Evolutionary conservation across 768 basidiomycete species (phyloP).

Genomic region (Russula vinacea): DNA sequence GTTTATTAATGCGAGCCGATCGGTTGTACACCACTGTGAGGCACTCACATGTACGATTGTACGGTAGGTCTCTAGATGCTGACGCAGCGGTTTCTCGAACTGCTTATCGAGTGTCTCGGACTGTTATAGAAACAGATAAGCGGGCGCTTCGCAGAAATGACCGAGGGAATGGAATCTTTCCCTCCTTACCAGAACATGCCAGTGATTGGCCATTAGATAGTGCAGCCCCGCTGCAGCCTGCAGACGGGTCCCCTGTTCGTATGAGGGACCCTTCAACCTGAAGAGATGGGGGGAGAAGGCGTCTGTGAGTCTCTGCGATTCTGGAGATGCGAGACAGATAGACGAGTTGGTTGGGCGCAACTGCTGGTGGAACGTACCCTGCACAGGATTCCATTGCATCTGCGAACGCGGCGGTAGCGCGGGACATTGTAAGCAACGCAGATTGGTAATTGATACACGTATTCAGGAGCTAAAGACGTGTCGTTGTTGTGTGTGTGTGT

Average conservation of each 20-base stretch:
- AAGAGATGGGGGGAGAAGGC: not conserved
- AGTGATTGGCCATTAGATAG: conserved; percentile 88
- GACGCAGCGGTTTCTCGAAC: conserved; percentile 86
- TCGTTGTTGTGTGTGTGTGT: not conserved
- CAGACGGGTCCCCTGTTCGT: conserved; percentile 76
- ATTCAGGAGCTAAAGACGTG: conserved; percentile 57
- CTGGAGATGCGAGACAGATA: not conserved
- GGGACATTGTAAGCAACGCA: conserved; percentile 76
- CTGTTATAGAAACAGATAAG: conserved; percentile 39
- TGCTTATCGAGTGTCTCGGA: conserved; percentile 82
- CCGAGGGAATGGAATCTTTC: conserved; percentile 23
- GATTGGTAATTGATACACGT: conserved; percentile 76
- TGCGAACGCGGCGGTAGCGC: conserved; percentile 80
- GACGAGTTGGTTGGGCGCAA: not conserved
- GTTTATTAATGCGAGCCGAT: conserved; percentile 4
- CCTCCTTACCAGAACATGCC: conserved; percentile 71
- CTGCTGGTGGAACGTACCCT: conserved; percentile 50
- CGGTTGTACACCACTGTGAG: not conserved
- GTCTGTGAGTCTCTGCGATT: not conserved
- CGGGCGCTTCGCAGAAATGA: not conserved
- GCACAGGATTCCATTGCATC: conserved; percentile 83
- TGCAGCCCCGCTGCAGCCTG: conserved; percentile 87
- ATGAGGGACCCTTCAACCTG: conserved; percentile 74
- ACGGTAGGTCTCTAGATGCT: conserved; percentile 78
- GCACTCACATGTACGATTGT: conserved; percentile 60